Conservation (phyloP, 2,329 filamentous ascomycete genomes). For the Didymella segeticola region DNA sequence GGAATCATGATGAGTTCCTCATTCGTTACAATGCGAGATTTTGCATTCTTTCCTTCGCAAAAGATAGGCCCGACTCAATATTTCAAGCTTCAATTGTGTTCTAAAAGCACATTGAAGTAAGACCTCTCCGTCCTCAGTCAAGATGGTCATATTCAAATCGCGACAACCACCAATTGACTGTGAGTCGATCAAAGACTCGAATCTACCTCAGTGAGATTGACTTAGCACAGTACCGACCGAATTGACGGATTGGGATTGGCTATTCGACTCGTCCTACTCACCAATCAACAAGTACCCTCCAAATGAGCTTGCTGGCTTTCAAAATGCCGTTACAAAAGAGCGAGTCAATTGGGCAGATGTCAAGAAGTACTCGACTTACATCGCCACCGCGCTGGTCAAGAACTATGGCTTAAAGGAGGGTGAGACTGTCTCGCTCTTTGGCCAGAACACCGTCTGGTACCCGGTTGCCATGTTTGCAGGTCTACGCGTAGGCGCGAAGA, state of each 20-base stretch:
- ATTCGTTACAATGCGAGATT: background rate
- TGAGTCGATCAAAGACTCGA: constrained; percentile 21
- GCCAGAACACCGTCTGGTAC: constrained; percentile 71
- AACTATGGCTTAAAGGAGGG: constrained; percentile 62
- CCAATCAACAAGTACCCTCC: constrained; percentile 52
- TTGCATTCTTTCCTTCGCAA: background rate
- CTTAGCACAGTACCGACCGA: constrained; percentile 57
- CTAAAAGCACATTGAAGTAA: too few relatives aligned
- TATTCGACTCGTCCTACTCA: constrained; percentile 64
- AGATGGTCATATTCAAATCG: constrained; percentile 52
- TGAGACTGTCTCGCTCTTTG: constrained; percentile 67
- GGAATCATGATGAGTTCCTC: constrained; percentile 16
- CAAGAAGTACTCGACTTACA: constrained; percentile 62
- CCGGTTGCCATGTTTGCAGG: constrained; percentile 67
- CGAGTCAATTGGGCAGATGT: constrained; percentile 65
- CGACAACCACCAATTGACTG: constrained; percentile 53
- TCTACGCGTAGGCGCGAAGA: constrained; percentile 62
- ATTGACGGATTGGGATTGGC: constrained; percentile 66
- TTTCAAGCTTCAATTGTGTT: background rate
- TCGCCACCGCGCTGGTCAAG: constrained; percentile 66
- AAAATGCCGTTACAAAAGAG: constrained; percentile 66
- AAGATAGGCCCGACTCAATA: background rate
- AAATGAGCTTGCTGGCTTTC: constrained; percentile 59
- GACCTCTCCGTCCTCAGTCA: constrained; percentile 1
- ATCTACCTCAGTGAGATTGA: background rate